Percentiles rank a stretch among this genome's conserved stretches.
These are phyloP conservation scores for Chrysosporium keratinophilum DNA, from an alignment of 2,329 filamentous ascomycete species.

Conservation along the genomic window DNA sequence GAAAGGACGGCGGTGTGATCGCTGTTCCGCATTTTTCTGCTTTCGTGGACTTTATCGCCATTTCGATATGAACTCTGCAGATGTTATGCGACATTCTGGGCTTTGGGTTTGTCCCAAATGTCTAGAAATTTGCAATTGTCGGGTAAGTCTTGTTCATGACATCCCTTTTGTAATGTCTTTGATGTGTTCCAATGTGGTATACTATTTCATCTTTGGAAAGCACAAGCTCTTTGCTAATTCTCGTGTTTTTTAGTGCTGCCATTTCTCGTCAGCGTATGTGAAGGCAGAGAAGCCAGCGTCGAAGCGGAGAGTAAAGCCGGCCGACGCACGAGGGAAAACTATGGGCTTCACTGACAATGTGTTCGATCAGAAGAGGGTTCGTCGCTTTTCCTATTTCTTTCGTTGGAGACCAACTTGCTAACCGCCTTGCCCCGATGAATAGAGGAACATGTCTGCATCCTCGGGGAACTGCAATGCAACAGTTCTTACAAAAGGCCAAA, in stretches of 20 bases:
- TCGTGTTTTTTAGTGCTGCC: slow-evolving; percentile 22
- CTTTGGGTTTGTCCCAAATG: slow-evolving; percentile 30
- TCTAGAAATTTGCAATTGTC: slow-evolving; percentile 27
- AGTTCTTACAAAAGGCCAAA: slow-evolving; percentile 8
- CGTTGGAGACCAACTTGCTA: neutral
- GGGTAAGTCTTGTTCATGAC: slow-evolving; percentile 13
- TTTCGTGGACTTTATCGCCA: slow-evolving; percentile 30
- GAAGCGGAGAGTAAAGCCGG: slow-evolving; percentile 25
- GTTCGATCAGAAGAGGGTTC: slow-evolving; percentile 29
- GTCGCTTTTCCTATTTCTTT: neutral
- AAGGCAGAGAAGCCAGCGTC: slow-evolving; percentile 28
- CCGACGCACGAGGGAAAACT: slow-evolving; percentile 26
- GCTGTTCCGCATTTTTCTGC: slow-evolving; percentile 30
- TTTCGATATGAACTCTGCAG: slow-evolving; percentile 26
- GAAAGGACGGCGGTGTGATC: slow-evolving; percentile 27
- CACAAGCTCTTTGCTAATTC: neutral
- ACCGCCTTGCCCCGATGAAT: neutral
- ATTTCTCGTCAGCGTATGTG: slow-evolving; percentile 26
- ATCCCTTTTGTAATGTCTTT: neutral
- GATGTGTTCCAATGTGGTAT: neutral
- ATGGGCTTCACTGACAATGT: slow-evolving; percentile 32
- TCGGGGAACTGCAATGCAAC: slow-evolving; percentile 10
- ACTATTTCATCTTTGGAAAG: neutral
- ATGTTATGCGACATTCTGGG: slow-evolving; percentile 24
- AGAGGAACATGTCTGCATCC: slow-evolving; percentile 14